phyloP scores from a whole-genome alignment of 2,329 filamentous ascomycete genomes.

The Colletotrichum australisinense region DNA sequence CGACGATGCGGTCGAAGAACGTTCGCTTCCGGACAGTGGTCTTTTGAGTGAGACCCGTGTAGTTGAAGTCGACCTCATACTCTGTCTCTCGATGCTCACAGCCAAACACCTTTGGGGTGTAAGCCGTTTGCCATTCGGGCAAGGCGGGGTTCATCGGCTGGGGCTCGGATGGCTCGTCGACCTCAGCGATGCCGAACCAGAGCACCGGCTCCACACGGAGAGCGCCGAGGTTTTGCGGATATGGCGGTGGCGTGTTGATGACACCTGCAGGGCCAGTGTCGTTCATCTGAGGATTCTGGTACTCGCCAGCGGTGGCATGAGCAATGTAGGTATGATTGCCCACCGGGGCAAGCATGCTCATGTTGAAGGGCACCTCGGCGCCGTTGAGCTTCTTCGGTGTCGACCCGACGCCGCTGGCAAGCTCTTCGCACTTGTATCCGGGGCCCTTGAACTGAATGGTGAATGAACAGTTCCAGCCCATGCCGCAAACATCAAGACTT shows the following conservation, averaged over 20 bases:
- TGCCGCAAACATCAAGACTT: slow-evolving; percentile 45
- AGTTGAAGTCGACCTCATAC: slow-evolving; percentile 45
- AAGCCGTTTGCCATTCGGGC: slow-evolving; percentile 43
- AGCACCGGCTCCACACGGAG: slow-evolving; percentile 48
- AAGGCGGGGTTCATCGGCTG: slow-evolving; percentile 35
- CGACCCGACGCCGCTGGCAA: slow-evolving; percentile 43
- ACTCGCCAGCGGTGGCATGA: slow-evolving; percentile 43
- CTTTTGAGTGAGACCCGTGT: slow-evolving; percentile 41
- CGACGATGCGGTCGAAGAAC: slow-evolving; percentile 41
- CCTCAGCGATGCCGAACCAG: slow-evolving; percentile 48
- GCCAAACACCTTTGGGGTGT: slow-evolving; percentile 46
- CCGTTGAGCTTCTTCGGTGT: slow-evolving; percentile 38
- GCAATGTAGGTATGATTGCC: slow-evolving; percentile 47
- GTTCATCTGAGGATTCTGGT: slow-evolving; percentile 40
- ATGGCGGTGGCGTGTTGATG: slow-evolving; percentile 36
- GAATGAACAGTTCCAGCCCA: slow-evolving; percentile 49
- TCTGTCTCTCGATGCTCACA: slow-evolving; percentile 49
- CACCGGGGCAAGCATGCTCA: slow-evolving; percentile 41
- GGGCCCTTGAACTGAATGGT: slow-evolving; percentile 47
- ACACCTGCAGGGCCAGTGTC: slow-evolving; percentile 42
- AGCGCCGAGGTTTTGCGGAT: slow-evolving; percentile 43
- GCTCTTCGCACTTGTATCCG: slow-evolving; percentile 49
- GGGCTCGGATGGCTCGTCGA: slow-evolving; percentile 38
- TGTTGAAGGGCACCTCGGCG: slow-evolving; percentile 42
- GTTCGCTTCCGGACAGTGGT: slow-evolving; percentile 37